Evolutionary conservation across 768 basidiomycete genomes (phyloP).

Genomic region (Boletus rufocinnamomeus): DNA sequence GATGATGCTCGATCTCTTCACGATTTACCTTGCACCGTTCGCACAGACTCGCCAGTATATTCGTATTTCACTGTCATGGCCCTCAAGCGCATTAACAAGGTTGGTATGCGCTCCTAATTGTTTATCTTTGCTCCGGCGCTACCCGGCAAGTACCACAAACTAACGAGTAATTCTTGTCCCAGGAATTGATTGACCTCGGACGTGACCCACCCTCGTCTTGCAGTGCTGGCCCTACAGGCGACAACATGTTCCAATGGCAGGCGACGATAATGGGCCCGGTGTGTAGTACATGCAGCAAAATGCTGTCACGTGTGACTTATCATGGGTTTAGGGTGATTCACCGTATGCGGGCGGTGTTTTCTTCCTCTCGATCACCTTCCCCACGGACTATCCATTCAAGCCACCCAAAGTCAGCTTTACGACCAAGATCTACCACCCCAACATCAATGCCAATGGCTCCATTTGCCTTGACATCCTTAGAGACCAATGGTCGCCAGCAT

Average conservation of each 20-base stretch:
- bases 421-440: constrained; percentile 99
- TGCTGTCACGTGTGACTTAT: constrained; percentile 25
- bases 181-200: constrained; percentile 99
- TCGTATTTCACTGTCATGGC: constrained; percentile 60
- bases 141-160: neutral
- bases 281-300: constrained; percentile 37
- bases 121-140: constrained; percentile 9
- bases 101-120: constrained; percentile 30
- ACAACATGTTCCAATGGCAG: constrained; percentile 99
- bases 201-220: constrained; percentile 99
- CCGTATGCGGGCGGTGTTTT: constrained; percentile 99
- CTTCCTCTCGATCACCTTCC: constrained; percentile 93
- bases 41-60: constrained; percentile 19
- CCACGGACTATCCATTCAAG: constrained; percentile 99
- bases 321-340: constrained; percentile 76
- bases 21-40: constrained; percentile 19
- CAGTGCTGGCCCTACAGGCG: constrained; percentile 96
- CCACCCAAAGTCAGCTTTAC: constrained; percentile 99
- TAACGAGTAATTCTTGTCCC: constrained; percentile 13
- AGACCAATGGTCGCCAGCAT: constrained; percentile 98
- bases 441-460: constrained; percentile 99
- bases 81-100: constrained; percentile 99
- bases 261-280: constrained; percentile 99
- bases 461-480: constrained; percentile 98
- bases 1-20: constrained; percentile 39